Evolutionary conservation across 106 monocot species (phyloP), one percentile per base, ranked within the genome.

Genomic region (Apostasia ramifera): DNA sequence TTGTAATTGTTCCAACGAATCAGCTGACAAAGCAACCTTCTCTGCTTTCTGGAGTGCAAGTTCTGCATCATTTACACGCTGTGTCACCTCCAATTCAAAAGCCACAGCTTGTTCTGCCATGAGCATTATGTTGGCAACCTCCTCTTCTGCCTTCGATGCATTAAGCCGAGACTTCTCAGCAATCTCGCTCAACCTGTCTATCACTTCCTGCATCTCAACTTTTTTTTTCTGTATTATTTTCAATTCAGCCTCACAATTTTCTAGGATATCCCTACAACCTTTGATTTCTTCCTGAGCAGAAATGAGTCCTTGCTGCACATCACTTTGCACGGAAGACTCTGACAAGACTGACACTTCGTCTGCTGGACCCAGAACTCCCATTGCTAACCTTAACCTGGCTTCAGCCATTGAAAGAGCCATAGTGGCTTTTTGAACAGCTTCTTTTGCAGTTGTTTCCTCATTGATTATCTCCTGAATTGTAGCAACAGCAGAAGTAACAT

Each of bases 331-430:
- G 45, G 65, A 55, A 69, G 66, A 6, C 45, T 85, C 80, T 2
- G 54, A 2, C 37, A 75, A 66, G 41, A 44, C 75, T 3, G 56
- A 14, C 3, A 47, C n/a, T 48, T 90, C 84, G 48, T 63, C 83
- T 56, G 63, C 74, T 0, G 71, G 66, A 73, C 81, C 70, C 65
- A 83, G 53, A 70, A 78, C 70, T 57, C 79, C 87, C 8, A 66
- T 45, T 40, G 86, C 87, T 14, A 92, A 46, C 65, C 87, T 80
- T 54, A 92, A 45, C 70, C 89, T 86, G 5, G 97, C 92, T 73
- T 97, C 92, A 55, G 92, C 89, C 78, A 92, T 82, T n/a, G 83
- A 97, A 60, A 97, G 83, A 0, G 87, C 76, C 92, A 90, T 97
- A 45, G 86, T 97, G 40, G 92, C 89, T 66, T 90, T 89, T 73